Evolutionary conservation across 768 basidiomycete genomes (phyloP), one percentile per base, ranked within the genome.

Genomic region (Termitomyces sp.): DNA sequence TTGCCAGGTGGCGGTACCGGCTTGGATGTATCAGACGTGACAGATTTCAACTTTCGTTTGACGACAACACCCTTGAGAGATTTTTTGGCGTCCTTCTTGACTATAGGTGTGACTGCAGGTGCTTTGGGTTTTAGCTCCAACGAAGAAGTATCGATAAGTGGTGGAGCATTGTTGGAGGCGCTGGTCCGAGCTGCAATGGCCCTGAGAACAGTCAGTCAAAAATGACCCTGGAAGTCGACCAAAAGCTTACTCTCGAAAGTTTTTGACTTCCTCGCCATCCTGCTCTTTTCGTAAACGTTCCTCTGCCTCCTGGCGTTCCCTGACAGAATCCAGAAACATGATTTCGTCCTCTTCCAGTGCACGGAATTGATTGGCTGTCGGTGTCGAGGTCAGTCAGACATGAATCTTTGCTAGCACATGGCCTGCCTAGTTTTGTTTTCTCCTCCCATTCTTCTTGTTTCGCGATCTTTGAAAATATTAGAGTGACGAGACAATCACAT

Each of bases 361-460:
- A 52, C 91, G 87, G 63, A 93, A 94, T 65, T 94, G 91, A 65
- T 92, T 93, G 50, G 90, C 90, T 89, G 67, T 52, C 12, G 33
- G 33, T 45, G 47, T 39, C 50, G 12, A 38, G 12, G 56, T 59
- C 42, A 61, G 58, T 38, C 39, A 35, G 43, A 32, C 29, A 22
- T 42, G 29, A 32, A 38, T 43, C 36, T 23, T 43, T 29, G 42
- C 10, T 12, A 15, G 29, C 35, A 20, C 27, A 18, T 44, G 27
- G 33, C 54, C 51, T 52, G 74, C 78, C 78, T 71, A 94, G 81
- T 68, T 91, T 92, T 56, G 84, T 90, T 67, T 89, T 89, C 68
- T 91, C 89, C 66, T 94, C 91, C 89, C 90, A 94, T 82, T 94
- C 89, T 68, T 94, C 91, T 71, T 94, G 90, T 69, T 93, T 92